phyloP scores from a whole-genome alignment of 2,329 filamentous ascomycete genomes.

The Fonsecaea erecta region DNA sequence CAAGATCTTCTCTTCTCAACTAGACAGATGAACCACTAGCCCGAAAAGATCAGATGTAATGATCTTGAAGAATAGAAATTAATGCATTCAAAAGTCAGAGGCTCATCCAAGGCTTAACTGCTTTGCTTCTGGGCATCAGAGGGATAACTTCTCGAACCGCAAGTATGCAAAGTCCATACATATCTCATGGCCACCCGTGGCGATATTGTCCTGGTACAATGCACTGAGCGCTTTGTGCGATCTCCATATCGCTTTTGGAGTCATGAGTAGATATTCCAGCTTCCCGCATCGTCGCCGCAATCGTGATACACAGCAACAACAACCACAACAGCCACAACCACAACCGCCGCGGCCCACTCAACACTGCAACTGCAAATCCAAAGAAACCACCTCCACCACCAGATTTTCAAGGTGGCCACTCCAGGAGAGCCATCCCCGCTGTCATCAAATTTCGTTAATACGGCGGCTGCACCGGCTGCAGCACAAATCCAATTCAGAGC shows the following conservation, averaged over 20 bases:
- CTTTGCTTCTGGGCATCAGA: background rate
- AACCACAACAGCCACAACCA: conserved; percentile 4
- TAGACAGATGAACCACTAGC: background rate
- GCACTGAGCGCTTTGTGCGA: conserved; percentile 4
- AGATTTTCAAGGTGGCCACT: background rate
- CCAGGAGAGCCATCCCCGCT: background rate
- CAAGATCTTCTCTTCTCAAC: background rate
- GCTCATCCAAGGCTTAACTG: conserved; percentile 5
- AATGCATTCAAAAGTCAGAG: background rate
- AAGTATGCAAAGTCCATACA: background rate
- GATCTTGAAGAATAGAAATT: background rate
- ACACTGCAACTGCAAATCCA: conserved; percentile 9
- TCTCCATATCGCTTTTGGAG: conserved; percentile 3
- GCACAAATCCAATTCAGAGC: conserved; percentile 3
- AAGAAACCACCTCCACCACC: background rate
- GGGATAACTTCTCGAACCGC: background rate
- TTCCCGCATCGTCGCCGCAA: background rate
- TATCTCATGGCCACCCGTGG: background rate
- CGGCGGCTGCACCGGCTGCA: conserved; percentile 6
- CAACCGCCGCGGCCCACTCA: background rate
- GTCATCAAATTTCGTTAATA: conserved; percentile 9
- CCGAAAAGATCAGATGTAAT: background rate
- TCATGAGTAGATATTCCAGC: conserved; percentile 6
- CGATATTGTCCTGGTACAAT: conserved; percentile 7
- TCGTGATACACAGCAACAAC: conserved; percentile 5